These are phyloP conservation scores for Sporopachydermia lactativora DNA, from an alignment of 805 yeast genomes.

Conservation along the genomic window DNA sequence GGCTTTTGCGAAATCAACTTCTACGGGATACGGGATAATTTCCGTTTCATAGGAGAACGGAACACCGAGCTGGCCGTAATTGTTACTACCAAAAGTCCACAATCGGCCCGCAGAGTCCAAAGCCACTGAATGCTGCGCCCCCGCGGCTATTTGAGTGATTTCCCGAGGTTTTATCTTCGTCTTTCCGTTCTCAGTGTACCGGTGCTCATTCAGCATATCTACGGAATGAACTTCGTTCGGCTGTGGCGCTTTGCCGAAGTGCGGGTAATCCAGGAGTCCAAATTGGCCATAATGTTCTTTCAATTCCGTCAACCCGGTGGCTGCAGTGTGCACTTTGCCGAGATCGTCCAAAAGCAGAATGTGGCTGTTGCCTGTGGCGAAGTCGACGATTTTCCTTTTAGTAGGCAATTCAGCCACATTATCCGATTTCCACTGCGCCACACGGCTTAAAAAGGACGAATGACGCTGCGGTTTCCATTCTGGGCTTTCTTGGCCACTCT, in stretches of 20 bases:
- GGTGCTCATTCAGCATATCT: conserved; percentile 37
- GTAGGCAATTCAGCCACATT: conserved; percentile 4
- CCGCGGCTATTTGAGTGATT: conserved; percentile 53
- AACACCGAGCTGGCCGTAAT: conserved; percentile 73
- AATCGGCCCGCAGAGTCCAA: conserved; percentile 51
- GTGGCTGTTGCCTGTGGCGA: conserved; percentile 55
- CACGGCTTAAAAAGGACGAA: conserved; percentile 7
- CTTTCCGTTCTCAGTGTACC: conserved; percentile 11
- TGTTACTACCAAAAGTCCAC: conserved; percentile 81
- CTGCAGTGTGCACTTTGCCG: conserved; percentile 48
- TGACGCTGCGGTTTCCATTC: conserved; percentile 9
- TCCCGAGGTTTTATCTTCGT: conserved; percentile 21
- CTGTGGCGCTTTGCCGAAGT: conserved; percentile 40
- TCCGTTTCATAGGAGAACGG: conserved; percentile 54
- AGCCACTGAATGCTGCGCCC: conserved; percentile 59
- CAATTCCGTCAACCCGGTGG: conserved; percentile 37
- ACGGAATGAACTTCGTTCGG: conserved; percentile 39
- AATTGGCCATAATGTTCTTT: conserved; percentile 58
- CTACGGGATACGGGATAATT: conserved; percentile 54
- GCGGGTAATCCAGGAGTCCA: conserved; percentile 65
- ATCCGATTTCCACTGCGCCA: conserved; percentile 6
- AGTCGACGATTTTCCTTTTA: conserved; percentile 27
- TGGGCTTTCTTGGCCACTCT: conserved; percentile 6
- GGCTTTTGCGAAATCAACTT: conserved; percentile 28
- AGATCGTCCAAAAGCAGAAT: conserved; percentile 43